Evolutionary conservation across 2,329 filamentous ascomycete species (phyloP), one percentile per base, ranked within the genome.

Genomic region (Phialophora expanda): DNA sequence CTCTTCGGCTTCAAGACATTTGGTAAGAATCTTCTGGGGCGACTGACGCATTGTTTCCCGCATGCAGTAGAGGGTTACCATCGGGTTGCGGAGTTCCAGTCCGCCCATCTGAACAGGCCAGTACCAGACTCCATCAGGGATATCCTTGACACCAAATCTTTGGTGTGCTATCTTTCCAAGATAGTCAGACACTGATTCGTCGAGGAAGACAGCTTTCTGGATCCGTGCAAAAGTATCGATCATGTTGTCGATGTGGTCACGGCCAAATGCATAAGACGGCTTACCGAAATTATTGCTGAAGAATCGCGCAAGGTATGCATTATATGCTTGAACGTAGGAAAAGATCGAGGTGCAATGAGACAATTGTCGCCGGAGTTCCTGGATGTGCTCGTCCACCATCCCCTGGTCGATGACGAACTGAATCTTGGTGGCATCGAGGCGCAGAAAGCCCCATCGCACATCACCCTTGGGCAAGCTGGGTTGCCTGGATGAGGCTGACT

Each of bases 401-500:
- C 70, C 66, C 69, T 87, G 83, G 68, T 89, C 85, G 61, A 90
- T 88, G 56, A 84, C 76, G 71, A 89, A 90, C 7, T 79, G 80
- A 8, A 85, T 84, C 0, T 81, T 78, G 30, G 77, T 69, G 0
- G 83, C 76, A 34, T 87, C 84, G 3, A 90, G 78, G 46, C 78
- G 78, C 26, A 90, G 78, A 71, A 89, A 87, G 0, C 86, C 86
- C 85, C 85, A 88, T 38, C 81, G 79, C 46, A 88, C 83, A 6
- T 83, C 78, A 0, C 86, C 86, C 3, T 71, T 59, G 0, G 86
- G 86, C 2, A 88, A 80, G 17, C 61, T 63, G 22, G 48, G 26
- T 30, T 28, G 41, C 8, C 24, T 22, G 34, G 58, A 32, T 28
- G 26, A 14, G 11, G 8, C 17, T 3, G n/a, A 8, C 44, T 64